phyloP scores from a whole-genome alignment of 768 basidiomycete species.

The Russula foetens region DNA sequence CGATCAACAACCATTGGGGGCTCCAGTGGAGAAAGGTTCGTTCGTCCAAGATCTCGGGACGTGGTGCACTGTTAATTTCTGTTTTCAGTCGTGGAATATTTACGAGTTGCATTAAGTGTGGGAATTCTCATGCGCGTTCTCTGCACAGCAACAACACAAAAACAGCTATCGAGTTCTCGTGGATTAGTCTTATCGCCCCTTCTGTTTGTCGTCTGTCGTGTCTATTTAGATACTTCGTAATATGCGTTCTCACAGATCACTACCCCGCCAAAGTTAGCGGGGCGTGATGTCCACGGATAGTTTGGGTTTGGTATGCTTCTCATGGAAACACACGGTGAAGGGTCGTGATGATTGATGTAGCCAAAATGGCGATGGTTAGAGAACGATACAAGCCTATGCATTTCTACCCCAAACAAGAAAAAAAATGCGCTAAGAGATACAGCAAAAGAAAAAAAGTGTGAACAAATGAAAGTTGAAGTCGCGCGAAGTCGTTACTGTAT shows the following conservation, averaged over 20 bases:
- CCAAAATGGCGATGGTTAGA: background rate
- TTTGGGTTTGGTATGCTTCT: background rate
- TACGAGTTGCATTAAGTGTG: conserved; percentile 5
- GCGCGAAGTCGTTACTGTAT: no score
- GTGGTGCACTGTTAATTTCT: no score
- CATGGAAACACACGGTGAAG: no score
- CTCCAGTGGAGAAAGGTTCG: conserved; percentile 65
- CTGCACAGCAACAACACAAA: background rate
- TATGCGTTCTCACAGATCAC: background rate
- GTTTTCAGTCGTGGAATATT: conserved; percentile 30
- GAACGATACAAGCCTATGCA: conserved; percentile 9
- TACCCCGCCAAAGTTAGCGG: background rate
- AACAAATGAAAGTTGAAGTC: background rate
- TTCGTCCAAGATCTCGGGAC: no score
- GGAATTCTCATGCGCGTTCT: background rate
- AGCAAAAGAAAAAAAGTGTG: background rate
- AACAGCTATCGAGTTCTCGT: background rate
- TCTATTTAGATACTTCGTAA: conserved; percentile 13
- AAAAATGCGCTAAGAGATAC: conserved; percentile 12
- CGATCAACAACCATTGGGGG: conserved; percentile 72
- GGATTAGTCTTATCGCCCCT: no score
- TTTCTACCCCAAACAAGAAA: conserved; percentile 10
- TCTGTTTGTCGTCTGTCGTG: background rate
- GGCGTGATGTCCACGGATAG: no score
- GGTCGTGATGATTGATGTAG: background rate